A percentile compares a stretch with the other conserved stretches of the same genome.
Evolutionary conservation across 2,329 filamentous ascomycete species (phyloP).

Genomic region (Gnomoniopsis sp.): DNA sequence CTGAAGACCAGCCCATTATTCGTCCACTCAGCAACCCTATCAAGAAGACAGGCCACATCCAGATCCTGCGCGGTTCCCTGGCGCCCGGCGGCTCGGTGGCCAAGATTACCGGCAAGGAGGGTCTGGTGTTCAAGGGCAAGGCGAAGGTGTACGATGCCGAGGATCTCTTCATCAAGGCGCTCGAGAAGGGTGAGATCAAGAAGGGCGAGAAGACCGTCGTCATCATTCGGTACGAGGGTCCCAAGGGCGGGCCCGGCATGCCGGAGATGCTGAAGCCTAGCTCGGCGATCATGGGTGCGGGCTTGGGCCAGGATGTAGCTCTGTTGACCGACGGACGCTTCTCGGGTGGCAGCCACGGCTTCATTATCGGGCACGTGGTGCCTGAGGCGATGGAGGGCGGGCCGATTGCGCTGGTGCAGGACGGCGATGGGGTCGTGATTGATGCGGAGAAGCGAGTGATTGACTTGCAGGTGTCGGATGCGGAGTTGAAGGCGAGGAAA

Average conservation of each 20-base stretch:
- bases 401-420: constrained; percentile 76
- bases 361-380: constrained; percentile 84
- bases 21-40: constrained; percentile 77
- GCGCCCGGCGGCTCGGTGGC: constrained; percentile 84
- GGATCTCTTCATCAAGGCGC: constrained; percentile 71
- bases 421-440: constrained; percentile 79
- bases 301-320: constrained; percentile 71
- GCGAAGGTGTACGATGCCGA: constrained; percentile 85
- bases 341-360: constrained; percentile 79
- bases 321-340: constrained; percentile 74
- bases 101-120: constrained; percentile 94
- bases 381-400: constrained; percentile 84
- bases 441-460: constrained; percentile 72
- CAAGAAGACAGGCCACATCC: constrained; percentile 82
- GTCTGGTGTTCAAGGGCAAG: constrained; percentile 75
- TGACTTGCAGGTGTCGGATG: constrained; percentile 63
- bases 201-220: constrained; percentile 85
- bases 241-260: constrained; percentile 91
- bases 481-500: constrained; percentile 57
- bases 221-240: constrained; percentile 89
- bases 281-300: constrained; percentile 88
- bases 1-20: constrained; percentile 77
- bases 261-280: constrained; percentile 94
- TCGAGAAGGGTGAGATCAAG: constrained; percentile 75
- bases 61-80: constrained; percentile 81